Base-by-base conservation (phyloP, 305 asterid genomes). In the Plantago coronopus region DNA sequence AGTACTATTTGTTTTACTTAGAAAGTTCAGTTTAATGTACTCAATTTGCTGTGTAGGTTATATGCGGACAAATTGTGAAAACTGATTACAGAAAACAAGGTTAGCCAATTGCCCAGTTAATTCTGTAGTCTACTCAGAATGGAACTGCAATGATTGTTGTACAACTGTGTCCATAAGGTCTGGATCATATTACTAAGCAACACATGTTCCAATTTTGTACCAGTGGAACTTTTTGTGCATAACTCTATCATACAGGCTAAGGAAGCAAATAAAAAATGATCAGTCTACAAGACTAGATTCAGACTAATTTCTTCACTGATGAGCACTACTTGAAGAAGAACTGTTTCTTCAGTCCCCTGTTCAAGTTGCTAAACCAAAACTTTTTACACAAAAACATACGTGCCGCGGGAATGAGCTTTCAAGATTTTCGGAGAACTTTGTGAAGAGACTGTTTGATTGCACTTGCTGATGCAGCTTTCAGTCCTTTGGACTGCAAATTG, bases 371-470 rank as follows among this genome's bases (percentile, higher is more conserved):
- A 37, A n/a, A 50, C 55, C 64, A 70, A 64, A 49, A 62, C 37
- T 48, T 55, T 69, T 53, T 72, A 72, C 69, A 73, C 51, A 47
- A 59, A 31, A 65, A 19, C 59, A 56, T 17, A 34, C 51, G 46
- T 67, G 23, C 10, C 7, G n/a, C 12, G 16, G 23, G 31, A 59
- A 54, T 29, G 44, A 44, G 47, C 78, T 58, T n/a, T 77, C 83
- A 78, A 53, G 68, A 62, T 62, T 71, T 81, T 31, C 64, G 48
- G 66, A 81, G 66, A 54, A 83, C 70, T 59, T 70, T 80, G 66
- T 72, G 83, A 64, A 88, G 73, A 38, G 86, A 82, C 66, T 76
- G 82, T 71, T 75, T 79, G 68, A 86, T 83, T 55, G 59, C 72
- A 60, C 72, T 66, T 29, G 76, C 67, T 54, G 96, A 67, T 66